Evolutionary conservation across 306 rosid species (phyloP).

Genomic region (Begonia loranthoides): DNA sequence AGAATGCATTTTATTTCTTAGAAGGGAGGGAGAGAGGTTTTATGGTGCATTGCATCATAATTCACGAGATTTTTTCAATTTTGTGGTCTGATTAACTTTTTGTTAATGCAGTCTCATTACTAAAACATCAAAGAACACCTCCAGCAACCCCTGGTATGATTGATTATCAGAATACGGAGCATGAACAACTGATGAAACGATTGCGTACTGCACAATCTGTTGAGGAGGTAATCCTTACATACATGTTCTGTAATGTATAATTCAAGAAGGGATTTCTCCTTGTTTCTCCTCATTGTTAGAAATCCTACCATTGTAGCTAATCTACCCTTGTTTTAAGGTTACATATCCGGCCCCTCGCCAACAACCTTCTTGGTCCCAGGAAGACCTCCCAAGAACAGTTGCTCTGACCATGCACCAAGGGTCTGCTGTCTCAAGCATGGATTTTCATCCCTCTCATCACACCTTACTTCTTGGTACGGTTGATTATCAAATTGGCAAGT

Average conservation of each 20-base stretch:
- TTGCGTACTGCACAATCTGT: conserved; percentile 47
- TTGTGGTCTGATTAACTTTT: conserved; percentile 7
- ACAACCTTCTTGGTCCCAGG: conserved; percentile 54
- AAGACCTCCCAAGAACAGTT: conserved; percentile 73
- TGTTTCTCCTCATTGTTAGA: too few species aligned
- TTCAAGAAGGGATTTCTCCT: too few species aligned
- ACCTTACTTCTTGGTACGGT: conserved; percentile 61
- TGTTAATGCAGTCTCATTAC: conserved; percentile 39
- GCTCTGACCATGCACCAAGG: conserved; percentile 68
- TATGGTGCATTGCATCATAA: too few species aligned
- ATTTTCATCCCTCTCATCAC: conserved; percentile 74
- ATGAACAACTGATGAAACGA: conserved; percentile 62
- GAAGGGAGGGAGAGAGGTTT: too few species aligned
- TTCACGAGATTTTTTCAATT: conserved; percentile 2
- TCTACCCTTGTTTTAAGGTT: conserved; percentile 33
- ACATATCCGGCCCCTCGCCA: conserved; percentile 49
- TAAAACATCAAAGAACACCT: conserved; percentile 72
- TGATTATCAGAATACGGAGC: conserved; percentile 65
- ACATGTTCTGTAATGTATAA: neutral
- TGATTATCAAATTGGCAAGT: conserved; percentile 5
- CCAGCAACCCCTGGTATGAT: conserved; percentile 46
- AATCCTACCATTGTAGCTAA: neutral
- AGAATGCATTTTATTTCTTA: too few species aligned
- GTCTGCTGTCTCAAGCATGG: conserved; percentile 81
- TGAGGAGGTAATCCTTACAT: conserved; percentile 46